Evolutionary conservation across 2,329 filamentous ascomycete species (phyloP), one percentile per base, ranked within the genome.

Genomic region (Cercospora sesami): DNA sequence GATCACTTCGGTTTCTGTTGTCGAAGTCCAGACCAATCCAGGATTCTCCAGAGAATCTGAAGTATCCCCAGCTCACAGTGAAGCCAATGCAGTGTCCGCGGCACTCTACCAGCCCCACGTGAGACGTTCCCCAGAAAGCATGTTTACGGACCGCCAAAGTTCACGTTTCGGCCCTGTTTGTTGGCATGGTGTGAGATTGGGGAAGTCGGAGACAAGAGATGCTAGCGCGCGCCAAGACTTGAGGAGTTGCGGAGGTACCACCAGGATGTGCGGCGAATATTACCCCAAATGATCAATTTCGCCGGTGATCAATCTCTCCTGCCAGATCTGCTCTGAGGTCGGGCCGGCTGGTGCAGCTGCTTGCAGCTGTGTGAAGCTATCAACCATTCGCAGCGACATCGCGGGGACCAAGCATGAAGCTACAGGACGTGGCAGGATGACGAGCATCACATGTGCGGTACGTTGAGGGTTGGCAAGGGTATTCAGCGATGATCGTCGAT

Each of bases 301-400:
- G 18, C 55, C 55, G 55, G 16, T 7, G 30, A 16, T 36, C 16
- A 1, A 33, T 26, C 31, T 59, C 55, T 58, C 55, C 55, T 33
- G 18, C 30, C 26, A 23, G 28, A 59, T 59, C 55, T 33, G 12
- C 30, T 18, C 9, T 36, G 18, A n/a, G 31, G 55, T 59, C 55
- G 55, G 55, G 55, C 55, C 55, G 23, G 30, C 18, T 36, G 28
- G 28, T 59, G 28, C 55, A 59, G 55, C 28, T 33, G 28, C 28
- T 53, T 53, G 23, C 48, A 53, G 48, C 48, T 53, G 18, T 9
- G 48, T 23, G 60, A 18, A 64, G 62, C 51, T 64, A 21, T 64
- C 62, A 33, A 58, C 53, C 62, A 55, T 39, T 33, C 30, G 21
- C 16, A 64, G 55, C 51, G 36, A 39, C 31, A 30, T 64, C 31